Conservation (phyloP, 257 asterid genomes). For the Thymus mandschuricus region DNA sequence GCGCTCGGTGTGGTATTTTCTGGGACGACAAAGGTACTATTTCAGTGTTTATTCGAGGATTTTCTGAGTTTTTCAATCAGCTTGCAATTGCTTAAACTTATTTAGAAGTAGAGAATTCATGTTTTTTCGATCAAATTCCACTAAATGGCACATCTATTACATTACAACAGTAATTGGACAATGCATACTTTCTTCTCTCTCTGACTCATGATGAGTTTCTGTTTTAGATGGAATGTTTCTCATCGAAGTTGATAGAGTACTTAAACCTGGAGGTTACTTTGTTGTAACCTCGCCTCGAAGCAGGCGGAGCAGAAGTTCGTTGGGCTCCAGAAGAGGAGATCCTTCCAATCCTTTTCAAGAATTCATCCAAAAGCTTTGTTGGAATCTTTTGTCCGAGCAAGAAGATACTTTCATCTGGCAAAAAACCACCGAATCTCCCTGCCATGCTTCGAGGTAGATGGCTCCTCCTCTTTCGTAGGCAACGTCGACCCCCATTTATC, state of each 20-base stretch:
- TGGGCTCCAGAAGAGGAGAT: not conserved
- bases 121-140: not conserved
- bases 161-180: not conserved
- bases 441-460: constrained; percentile 51
- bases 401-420: constrained; percentile 90
- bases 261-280: constrained; percentile 96
- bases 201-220: constrained; percentile 37
- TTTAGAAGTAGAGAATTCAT: not conserved
- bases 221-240: constrained; percentile 78
- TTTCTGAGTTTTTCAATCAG: not conserved
- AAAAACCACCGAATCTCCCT: constrained; percentile 67
- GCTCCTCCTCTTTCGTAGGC: too few relatives aligned
- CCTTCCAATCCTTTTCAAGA: constrained; percentile 44
- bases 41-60: constrained; percentile 19
- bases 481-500: too few relatives aligned
- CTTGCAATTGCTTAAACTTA: not conserved
- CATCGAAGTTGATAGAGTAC: constrained; percentile 88
- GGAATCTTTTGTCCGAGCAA: constrained; percentile 76
- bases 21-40: constrained; percentile 91
- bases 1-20: constrained; percentile 88
- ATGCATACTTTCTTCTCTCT: not conserved
- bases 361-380: constrained; percentile 66
- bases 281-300: constrained; percentile 82
- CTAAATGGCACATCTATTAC: too few relatives aligned
- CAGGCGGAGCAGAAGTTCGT: constrained; percentile 50